Evolutionary conservation across 495 filamentous ascomycete species (phyloP).

Genomic region (Xylaria longipes): DNA sequence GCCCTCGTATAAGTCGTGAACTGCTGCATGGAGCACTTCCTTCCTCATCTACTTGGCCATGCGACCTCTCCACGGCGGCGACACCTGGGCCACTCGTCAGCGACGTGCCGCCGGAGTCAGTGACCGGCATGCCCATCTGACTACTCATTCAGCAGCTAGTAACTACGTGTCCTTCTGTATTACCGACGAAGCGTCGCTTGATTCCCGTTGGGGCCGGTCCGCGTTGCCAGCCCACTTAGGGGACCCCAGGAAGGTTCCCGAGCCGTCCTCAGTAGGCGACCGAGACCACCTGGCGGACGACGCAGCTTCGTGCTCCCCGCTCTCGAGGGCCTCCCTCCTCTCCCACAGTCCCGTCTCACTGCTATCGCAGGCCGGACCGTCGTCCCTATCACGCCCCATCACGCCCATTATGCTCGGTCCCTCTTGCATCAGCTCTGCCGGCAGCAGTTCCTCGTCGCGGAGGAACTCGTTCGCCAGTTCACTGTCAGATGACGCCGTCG

Average conservation of each 20-base stretch:
- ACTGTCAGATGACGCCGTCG: constrained; percentile 57
- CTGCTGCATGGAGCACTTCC: background rate
- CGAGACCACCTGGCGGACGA: constrained; percentile 32
- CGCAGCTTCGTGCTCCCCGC: constrained; percentile 28
- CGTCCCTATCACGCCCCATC: constrained; percentile 55
- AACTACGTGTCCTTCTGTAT: constrained; percentile 63
- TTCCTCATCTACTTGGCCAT: constrained; percentile 30
- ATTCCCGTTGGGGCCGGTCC: constrained; percentile 47
- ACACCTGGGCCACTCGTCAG: constrained; percentile 43
- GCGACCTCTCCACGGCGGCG: constrained; percentile 49
- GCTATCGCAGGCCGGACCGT: constrained; percentile 36
- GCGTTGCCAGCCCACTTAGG: constrained; percentile 39
- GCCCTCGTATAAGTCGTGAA: background rate
- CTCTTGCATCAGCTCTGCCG: constrained; percentile 55
- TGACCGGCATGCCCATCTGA: constrained; percentile 34
- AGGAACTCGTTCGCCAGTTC: constrained; percentile 59
- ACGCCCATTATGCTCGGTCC: constrained; percentile 61
- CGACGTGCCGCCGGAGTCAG: constrained; percentile 25
- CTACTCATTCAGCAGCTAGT: constrained; percentile 31
- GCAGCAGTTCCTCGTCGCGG: constrained; percentile 59
- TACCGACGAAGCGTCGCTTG: constrained; percentile 59
- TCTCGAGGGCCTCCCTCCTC: constrained; percentile 31
- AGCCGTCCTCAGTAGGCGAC: constrained; percentile 31
- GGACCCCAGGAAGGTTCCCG: constrained; percentile 42
- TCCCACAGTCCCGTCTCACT: constrained; percentile 42